Evolutionary conservation across 2,329 filamentous ascomycete genomes (phyloP).

Genomic region (Pezicula rhizophila): DNA sequence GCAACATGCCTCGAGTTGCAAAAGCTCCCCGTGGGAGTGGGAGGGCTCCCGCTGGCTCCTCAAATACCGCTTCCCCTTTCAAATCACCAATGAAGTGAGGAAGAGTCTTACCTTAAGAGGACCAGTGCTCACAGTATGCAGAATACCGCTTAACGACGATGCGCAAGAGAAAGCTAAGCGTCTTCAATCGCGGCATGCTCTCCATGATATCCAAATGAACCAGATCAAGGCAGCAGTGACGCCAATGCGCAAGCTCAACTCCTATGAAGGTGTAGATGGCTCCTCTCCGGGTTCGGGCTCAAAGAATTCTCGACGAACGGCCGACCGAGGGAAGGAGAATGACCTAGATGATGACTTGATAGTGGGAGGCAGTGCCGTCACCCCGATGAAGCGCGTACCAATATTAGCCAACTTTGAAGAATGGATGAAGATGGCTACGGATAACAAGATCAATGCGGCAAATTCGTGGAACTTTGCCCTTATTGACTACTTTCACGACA

Average conservation of each 20-base stretch:
- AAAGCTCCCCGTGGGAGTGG: conserved; percentile 37
- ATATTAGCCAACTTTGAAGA: conserved; percentile 98
- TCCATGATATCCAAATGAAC: conserved; percentile 87
- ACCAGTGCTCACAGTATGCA: conserved; percentile 30
- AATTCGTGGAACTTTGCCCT: conserved; percentile 99
- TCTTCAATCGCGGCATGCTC: conserved; percentile 78
- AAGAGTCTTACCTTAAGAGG: neutral
- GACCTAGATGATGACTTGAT: conserved; percentile 52
- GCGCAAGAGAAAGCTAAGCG: conserved; percentile 84
- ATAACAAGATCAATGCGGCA: conserved; percentile 97
- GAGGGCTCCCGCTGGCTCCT: conserved; percentile 33
- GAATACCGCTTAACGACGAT: conserved; percentile 95
- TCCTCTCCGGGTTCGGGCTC: conserved; percentile 50
- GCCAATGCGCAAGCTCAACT: conserved; percentile 59
- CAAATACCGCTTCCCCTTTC: conserved; percentile 23
- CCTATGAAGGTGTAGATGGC: conserved; percentile 53
- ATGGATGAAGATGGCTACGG: conserved; percentile 99
- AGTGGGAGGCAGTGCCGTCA: conserved; percentile 71
- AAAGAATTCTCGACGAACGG: conserved; percentile 42
- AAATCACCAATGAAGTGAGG: conserved; percentile 30
- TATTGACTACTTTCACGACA: conserved; percentile 99
- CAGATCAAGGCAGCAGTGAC: conserved; percentile 79
- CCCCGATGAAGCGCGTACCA: conserved; percentile 92
- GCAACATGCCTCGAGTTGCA: conserved; percentile 49
- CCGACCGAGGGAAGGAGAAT: conserved; percentile 30